phyloP scores from a whole-genome alignment of 441 rosid genomes.

The Erodium texanum region DNA sequence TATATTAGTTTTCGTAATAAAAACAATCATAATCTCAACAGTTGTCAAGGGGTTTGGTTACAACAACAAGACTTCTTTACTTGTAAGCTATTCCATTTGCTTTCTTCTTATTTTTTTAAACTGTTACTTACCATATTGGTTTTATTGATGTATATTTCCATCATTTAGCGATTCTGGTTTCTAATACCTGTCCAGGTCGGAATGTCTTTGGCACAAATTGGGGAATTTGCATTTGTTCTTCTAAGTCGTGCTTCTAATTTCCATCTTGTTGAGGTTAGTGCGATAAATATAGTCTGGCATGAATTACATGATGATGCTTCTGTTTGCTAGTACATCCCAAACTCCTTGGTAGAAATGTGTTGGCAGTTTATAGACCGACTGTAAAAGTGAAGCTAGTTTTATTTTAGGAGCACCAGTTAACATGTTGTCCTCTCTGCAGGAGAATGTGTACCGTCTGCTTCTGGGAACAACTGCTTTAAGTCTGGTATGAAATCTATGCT shows the following conservation, averaged over 20 bases:
- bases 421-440: too few relatives aligned
- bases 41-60: conserved; percentile 29
- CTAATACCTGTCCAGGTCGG: conserved; percentile 17
- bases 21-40: conserved; percentile 18
- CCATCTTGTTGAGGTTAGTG: conserved; percentile 28
- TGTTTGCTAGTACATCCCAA: neutral
- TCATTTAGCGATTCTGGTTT: neutral
- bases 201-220: conserved; percentile 26
- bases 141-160: neutral
- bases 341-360: neutral
- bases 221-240: conserved; percentile 29
- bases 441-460: conserved; percentile 22
- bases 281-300: neutral
- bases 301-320: neutral
- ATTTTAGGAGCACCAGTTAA: too few relatives aligned
- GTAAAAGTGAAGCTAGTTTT: conserved; percentile 15
- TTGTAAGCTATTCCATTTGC: conserved; percentile 14
- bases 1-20: conserved; percentile 20
- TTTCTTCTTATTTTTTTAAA: neutral
- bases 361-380: conserved; percentile 4
- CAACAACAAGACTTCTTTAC: conserved; percentile 22
- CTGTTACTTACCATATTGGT: neutral
- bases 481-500: conserved; percentile 16
- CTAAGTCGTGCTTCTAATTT: conserved; percentile 28
- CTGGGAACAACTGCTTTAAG: conserved; percentile 27